phyloP scores from a whole-genome alignment of 1,284 basidiomycete species.

The Earliella scabrosa region DNA sequence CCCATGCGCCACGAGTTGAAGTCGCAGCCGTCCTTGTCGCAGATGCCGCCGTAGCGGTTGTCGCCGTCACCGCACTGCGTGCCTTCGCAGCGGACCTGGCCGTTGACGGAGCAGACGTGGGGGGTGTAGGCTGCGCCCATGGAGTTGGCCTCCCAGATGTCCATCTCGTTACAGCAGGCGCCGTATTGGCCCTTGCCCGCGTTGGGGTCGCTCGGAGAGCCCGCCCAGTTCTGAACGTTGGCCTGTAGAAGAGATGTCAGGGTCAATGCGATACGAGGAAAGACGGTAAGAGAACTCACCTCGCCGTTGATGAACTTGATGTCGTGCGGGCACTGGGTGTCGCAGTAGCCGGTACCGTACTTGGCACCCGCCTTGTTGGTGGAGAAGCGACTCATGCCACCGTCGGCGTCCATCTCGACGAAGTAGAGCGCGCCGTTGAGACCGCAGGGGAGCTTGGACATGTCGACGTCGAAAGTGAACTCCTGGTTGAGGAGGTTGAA shows the following conservation, averaged over 20 bases:
- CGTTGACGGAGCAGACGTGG: slow-evolving; percentile 47
- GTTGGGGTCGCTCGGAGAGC: slow-evolving; percentile 45
- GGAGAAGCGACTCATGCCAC: slow-evolving; percentile 40
- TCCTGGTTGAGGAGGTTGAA: slow-evolving; percentile 60
- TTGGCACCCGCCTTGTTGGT: slow-evolving; percentile 54
- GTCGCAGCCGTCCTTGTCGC: slow-evolving; percentile 58
- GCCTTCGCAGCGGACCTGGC: slow-evolving; percentile 46
- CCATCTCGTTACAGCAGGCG: slow-evolving; percentile 59
- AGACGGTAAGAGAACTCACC: slow-evolving; percentile 29
- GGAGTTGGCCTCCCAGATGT: slow-evolving; percentile 60
- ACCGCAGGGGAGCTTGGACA: slow-evolving; percentile 57
- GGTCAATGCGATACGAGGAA: not conserved
- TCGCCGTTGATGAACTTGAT: slow-evolving; percentile 58
- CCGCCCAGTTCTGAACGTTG: slow-evolving; percentile 48
- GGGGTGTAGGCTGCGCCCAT: slow-evolving; percentile 50
- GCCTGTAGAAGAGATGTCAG: slow-evolving; percentile 37
- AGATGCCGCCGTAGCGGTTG: slow-evolving; percentile 46
- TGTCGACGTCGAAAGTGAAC: slow-evolving; percentile 63
- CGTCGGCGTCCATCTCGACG: slow-evolving; percentile 44
- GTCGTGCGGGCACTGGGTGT: slow-evolving; percentile 53
- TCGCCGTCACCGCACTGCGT: slow-evolving; percentile 41
- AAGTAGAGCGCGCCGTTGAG: slow-evolving; percentile 56
- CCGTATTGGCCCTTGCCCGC: slow-evolving; percentile 49
- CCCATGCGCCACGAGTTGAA: slow-evolving; percentile 62
- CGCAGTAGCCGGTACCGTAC: slow-evolving; percentile 61